These are phyloP conservation scores for Metarhizium anisopliae DNA, from an alignment of 2,329 filamentous ascomycete species.

Conservation along the genomic window DNA sequence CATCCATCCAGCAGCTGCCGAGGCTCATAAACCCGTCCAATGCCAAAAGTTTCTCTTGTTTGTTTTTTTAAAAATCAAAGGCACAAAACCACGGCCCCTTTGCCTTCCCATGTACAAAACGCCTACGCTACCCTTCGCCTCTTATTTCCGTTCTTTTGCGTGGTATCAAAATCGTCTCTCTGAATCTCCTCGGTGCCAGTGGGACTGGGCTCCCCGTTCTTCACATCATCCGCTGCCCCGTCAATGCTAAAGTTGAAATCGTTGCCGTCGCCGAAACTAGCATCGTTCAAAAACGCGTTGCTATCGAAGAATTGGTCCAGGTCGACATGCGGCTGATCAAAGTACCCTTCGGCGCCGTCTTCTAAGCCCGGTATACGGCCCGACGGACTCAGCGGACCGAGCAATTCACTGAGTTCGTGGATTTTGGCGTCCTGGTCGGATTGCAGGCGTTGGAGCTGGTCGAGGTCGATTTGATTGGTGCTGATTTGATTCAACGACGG, in stretches of 20 bases:
- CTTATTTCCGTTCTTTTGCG: conserved; percentile 23
- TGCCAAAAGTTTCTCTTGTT: too few species aligned
- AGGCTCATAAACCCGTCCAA: too few species aligned
- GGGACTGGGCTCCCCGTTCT: conserved; percentile 32
- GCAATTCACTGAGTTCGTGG: conserved; percentile 60
- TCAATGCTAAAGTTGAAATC: conserved; percentile 46
- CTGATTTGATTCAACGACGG: conserved; percentile 53
- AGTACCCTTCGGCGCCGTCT: conserved; percentile 27
- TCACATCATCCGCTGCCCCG: conserved; percentile 4
- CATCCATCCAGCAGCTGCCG: too few species aligned
- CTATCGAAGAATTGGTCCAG: conserved; percentile 43
- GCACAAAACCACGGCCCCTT: background rate
- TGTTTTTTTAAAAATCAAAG: too few species aligned
- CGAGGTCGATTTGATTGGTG: conserved; percentile 65
- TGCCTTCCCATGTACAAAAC: background rate
- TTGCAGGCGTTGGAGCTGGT: conserved; percentile 69
- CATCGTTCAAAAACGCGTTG: conserved; percentile 28
- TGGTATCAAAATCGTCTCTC: conserved; percentile 29
- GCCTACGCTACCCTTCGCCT: conserved; percentile 26
- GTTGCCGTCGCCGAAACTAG: conserved; percentile 32
- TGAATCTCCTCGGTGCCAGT: conserved; percentile 42
- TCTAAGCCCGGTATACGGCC: conserved; percentile 67
- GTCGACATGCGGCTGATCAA: conserved; percentile 32
- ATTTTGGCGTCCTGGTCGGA: conserved; percentile 71
- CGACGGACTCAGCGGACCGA: conserved; percentile 73